Percentiles rank a stretch among this genome's conserved stretches.
phyloP scores from a whole-genome alignment of 768 basidiomycete genomes.

The Rhodosporidiobolus odoratus region DNA sequence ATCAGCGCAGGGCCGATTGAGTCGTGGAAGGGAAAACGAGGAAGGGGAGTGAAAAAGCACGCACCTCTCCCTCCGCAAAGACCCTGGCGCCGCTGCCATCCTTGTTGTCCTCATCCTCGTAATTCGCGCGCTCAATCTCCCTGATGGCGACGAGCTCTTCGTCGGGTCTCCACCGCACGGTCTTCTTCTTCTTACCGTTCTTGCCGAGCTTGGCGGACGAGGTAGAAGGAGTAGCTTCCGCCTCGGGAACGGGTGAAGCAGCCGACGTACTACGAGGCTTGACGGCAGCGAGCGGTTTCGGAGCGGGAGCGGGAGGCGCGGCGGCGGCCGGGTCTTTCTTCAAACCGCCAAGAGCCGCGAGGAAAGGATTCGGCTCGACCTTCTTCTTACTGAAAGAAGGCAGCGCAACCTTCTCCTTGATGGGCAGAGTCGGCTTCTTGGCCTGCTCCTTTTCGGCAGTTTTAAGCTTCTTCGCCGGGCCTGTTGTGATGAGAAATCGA shows the following conservation, averaged over 20 bases:
- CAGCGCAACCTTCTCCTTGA: not conserved
- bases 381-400: slow-evolving; percentile 22
- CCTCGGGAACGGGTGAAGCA: not conserved
- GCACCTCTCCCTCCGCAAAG: slow-evolving; percentile 2
- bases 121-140: slow-evolving; percentile 12
- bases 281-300: not conserved
- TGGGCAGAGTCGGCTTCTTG: not conserved
- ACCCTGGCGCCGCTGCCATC: not conserved
- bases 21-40: not conserved
- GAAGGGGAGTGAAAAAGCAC: not conserved
- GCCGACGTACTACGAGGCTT: not conserved
- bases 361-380: not conserved
- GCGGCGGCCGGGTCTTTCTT: not conserved
- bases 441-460: not conserved
- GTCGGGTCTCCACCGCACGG: slow-evolving; percentile 14
- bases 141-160: slow-evolving; percentile 14
- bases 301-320: not conserved
- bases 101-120: slow-evolving; percentile 14
- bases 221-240: no score
- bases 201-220: not conserved
- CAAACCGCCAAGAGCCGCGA: not conserved
- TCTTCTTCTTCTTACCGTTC: slow-evolving; percentile 8
- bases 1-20: no score
- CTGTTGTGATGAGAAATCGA: not conserved
- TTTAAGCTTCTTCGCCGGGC: slow-evolving; percentile 19